Evolutionary conservation across 1,284 basidiomycete species (phyloP), one percentile per base, ranked within the genome.

Genomic region (Melampsora americana): DNA sequence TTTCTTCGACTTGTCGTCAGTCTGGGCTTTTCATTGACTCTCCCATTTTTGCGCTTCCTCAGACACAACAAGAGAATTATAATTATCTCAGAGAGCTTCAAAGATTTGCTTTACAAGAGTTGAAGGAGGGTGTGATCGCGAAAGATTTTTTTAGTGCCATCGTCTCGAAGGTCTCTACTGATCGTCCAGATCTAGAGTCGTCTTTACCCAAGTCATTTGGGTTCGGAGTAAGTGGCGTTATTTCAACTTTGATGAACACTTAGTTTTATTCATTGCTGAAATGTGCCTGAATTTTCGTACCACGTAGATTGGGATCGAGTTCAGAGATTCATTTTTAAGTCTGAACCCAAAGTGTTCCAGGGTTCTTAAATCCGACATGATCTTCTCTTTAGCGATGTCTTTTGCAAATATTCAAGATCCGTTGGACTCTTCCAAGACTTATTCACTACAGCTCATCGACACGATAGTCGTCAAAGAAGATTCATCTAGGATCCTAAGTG

Each of bases 131-230:
- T 6, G 87, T 88, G 0, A 84, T 87, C 1, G 87, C 89, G 69
- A 89, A 90, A 73, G 93, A 95, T 72, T 86, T 94, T 30, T 95
- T 95, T 83, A 87, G 89, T 73, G 87, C 88, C 78, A 90, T 93
- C 1, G 78, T 90, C n/a, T 85, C 87, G 18, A 90, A 88, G 79
- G 84, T 98, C 32, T 88, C 87, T 79, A 87, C 88, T 67, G 92
- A 92, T 83, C 90, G 89, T 65, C 89, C 91, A 2, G 90, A 92
- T 50, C 84, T 98, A 1, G 92, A 92, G 78, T 89, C 89, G 79
- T 84, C 90, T 78, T 92, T 98, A 77, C 89, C 90, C 62, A 98
- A 97, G 85, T 93, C 89, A 79, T 85, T 94, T 69, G 95, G 95
- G 7, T 96, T 95, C 83, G 92, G 90, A 35, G 92, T 93, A 82